Percentiles rank a stretch among this genome's conserved stretches.
Evolutionary conservation across 441 rosid genomes (phyloP).

Genomic region (Corymbia citriodora): DNA sequence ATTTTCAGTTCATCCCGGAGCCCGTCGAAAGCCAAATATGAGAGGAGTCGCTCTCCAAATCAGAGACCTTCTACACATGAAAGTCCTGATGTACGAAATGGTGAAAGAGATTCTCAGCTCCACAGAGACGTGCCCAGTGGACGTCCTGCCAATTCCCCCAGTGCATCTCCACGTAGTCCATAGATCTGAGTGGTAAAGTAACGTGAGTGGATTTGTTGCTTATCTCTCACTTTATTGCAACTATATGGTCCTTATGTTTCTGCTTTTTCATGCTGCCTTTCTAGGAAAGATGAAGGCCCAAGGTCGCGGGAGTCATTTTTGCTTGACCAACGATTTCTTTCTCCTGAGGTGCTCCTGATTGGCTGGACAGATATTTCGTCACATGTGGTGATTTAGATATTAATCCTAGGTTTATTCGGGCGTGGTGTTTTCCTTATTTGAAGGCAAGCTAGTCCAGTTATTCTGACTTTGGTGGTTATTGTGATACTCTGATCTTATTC

Average conservation of each 20-base stretch:
- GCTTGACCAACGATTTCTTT: background rate
- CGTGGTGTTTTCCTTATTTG: background rate
- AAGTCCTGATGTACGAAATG: background rate
- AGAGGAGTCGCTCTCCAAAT: background rate
- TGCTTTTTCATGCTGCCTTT: background rate
- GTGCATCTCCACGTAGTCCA: background rate
- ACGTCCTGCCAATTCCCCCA: background rate
- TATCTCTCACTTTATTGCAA: background rate
- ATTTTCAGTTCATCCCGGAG: background rate
- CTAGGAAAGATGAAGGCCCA: background rate
- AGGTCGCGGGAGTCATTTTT: background rate
- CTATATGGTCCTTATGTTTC: background rate
- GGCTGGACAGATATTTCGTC: slow-evolving; percentile 6
- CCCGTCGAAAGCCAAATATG: background rate
- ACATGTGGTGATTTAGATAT: background rate
- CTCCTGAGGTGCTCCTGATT: background rate
- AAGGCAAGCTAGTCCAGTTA: background rate
- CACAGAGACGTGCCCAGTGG: background rate
- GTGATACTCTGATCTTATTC: background rate
- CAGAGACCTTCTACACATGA: background rate
- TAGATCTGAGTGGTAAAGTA: background rate
- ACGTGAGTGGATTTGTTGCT: background rate
- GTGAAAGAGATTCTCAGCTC: background rate
- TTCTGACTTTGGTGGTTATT: background rate
- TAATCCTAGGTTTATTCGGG: background rate